Evolutionary conservation across 148 eudicot species (phyloP).

Genomic region (Heliosperma pusillum): DNA sequence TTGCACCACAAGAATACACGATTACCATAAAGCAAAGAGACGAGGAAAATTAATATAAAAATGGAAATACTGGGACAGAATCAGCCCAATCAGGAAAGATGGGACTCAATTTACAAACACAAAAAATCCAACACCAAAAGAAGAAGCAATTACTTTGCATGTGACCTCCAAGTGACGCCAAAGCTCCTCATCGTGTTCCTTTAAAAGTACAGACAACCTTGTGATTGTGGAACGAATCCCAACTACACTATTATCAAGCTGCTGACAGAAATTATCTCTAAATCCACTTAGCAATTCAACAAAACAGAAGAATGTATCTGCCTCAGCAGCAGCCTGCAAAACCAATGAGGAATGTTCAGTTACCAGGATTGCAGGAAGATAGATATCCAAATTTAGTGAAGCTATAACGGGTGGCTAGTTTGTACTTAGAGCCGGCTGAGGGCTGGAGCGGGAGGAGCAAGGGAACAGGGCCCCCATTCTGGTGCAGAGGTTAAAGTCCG

Average conservation of each 20-base stretch:
- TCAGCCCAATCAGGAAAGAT: not conserved
- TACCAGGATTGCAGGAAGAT: not conserved
- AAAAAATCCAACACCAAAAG: not conserved
- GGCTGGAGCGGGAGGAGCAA: no score
- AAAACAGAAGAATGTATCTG: slow-evolving; percentile 97
- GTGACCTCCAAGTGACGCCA: slow-evolving; percentile 99
- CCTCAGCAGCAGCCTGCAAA: slow-evolving; percentile 81
- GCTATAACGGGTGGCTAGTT: not conserved
- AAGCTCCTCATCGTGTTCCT: slow-evolving; percentile 95
- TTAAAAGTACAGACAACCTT: slow-evolving; percentile 68
- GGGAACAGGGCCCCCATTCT: no score
- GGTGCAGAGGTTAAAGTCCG: no score
- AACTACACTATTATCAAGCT: slow-evolving; percentile 94
- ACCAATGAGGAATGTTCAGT: slow-evolving; percentile 11
- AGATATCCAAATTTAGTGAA: not conserved
- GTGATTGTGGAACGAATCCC: slow-evolving; percentile 94
- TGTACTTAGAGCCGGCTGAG: no score
- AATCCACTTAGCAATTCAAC: slow-evolving; percentile 89
- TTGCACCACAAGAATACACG: not conserved
- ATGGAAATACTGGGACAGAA: slow-evolving; percentile 4
- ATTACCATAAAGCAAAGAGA: not conserved
- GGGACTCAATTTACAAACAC: not conserved
- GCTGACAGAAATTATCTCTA: slow-evolving; percentile 89
- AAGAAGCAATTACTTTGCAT: slow-evolving; percentile 57
- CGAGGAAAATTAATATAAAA: not conserved